Conservation (phyloP, 139 green algal species). For the Pleodorina starrii region DNA sequence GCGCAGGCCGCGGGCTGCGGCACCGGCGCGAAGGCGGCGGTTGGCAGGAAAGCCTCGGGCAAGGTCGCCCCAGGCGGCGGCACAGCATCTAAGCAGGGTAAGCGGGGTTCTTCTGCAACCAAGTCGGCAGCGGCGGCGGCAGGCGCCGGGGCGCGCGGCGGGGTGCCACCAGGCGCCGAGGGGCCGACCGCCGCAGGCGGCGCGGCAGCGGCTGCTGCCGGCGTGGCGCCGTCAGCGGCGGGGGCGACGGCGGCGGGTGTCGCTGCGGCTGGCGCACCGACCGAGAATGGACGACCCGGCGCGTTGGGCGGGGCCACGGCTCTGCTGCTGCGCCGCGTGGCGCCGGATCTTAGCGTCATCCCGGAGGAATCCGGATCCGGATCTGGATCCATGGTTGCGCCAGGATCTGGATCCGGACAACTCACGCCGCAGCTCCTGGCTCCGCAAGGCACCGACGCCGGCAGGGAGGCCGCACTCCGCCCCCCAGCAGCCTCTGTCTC, state of each 20-base stretch:
- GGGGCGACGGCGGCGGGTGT: neutral
- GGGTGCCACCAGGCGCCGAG: neutral
- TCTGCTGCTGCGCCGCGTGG: neutral
- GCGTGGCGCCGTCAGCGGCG: neutral
- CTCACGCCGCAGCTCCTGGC: neutral
- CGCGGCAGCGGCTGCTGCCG: neutral
- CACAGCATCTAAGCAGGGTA: neutral
- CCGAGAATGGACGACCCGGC: neutral
- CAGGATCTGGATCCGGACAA: neutral
- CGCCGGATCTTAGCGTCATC: constrained; percentile 14
- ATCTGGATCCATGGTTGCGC: neutral
- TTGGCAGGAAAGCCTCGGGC: neutral
- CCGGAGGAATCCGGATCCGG: constrained; percentile 20
- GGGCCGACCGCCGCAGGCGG: neutral
- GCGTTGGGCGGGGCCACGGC: neutral
- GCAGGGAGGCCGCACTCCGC: neutral
- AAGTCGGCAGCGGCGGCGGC: neutral
- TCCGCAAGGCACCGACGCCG: neutral
- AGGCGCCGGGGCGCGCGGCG: too few relatives aligned
- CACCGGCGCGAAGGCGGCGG: neutral
- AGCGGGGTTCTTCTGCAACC: neutral
- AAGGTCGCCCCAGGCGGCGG: neutral
- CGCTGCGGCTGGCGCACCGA: neutral
- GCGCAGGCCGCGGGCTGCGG: neutral
- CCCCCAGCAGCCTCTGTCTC: neutral